Base-by-base conservation (phyloP, 257 asterid genomes). In the Primulina tabacum region DNA sequence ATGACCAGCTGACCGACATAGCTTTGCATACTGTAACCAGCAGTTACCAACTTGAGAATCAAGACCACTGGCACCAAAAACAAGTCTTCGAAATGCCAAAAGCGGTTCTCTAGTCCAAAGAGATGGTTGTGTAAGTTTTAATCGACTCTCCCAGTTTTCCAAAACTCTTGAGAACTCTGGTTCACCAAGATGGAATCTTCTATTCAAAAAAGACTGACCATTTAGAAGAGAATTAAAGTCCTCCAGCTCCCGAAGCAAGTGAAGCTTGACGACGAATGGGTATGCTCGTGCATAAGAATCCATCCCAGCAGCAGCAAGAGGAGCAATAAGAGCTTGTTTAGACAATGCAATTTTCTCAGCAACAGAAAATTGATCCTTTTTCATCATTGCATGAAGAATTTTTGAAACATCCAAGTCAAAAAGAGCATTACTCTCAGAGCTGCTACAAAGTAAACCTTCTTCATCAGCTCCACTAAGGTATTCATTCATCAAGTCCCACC, bases 231-330 rank as follows among this genome's bases (percentile, higher is more conserved):
- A 78, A 72, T 79, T 85, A 81, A 90, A 90, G 80, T 90, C 99
- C 83, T 90, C 99, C 29, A 93, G 86, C 83, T 93, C 99, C 67
- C 86, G 89, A 76, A 93, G 96, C 90, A 90, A 76, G 81, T 93
- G 97, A 76, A 93, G 96, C 95, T 93, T 93, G 67, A 93, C 97
- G 69, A 86, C 87, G 75, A 87, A 93, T 33, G 99, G 99, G 73
- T 93, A 90, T 40, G 97, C 99, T 65, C 99, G 89, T 69, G 90
- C 92, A 79, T 90, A 93, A 71, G 99, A 93, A 85, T 93, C 99
- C 99, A 90, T 90, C 73, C 99, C 99, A 18, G 99, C 97, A 77
- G 99, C 99, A 81, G 99, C 97, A 71, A 93, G 90, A 74, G 99
- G 99, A 83, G 97, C 99, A 82, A 93, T 93, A 57, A 93, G 84